Base-by-base conservation (phyloP, 2,329 filamentous ascomycete genomes). In the Leptographium lundbergii region DNA sequence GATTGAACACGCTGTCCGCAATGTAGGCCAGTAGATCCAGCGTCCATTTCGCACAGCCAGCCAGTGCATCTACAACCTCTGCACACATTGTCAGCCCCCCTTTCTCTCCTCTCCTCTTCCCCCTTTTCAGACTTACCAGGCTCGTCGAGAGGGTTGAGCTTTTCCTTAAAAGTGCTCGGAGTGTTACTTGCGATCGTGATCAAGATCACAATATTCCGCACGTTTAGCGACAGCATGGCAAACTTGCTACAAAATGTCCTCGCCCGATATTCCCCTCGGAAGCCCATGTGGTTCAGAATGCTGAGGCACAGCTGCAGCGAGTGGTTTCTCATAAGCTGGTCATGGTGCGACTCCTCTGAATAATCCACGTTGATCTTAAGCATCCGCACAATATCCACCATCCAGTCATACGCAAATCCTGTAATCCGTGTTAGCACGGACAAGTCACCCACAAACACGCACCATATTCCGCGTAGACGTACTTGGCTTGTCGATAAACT, bases 291-390 rank as follows among this genome's bases (percentile, higher is more conserved):
- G 60, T 88, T 86, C 67, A 95, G 84, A 32, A 94, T 82, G 66
- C 89, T 88, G 14, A 96, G 76, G 59, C 85, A 89, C 59, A 88
- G 79, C 61, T 90, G 87, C 53, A 96, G 79, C 42, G 84, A 78
- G 3, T 78, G 76, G 66, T 94, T 91, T 61, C 85, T 78, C 63
- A 94, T 81, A 39, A 95, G 75, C 60, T 85, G 78, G 68, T 92
- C 85, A 65, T 87, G 82, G 52, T 82, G 80, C 1, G 82, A 75
- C 61, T 95, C 89, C 55, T 88, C 81, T 0, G 89, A 87, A 67
- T 91, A 95, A 72, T 97, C 92, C 54, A 91, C 82, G 56, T 85
- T 83, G 34, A 89, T 78, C 62, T 85, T 86, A 57, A 91, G 74
- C 60, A 88, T 82, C 48, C 81, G 78, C 57, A 89, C 84, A 14